Evolutionary conservation across 1,284 basidiomycete genomes (phyloP), one percentile per base, ranked within the genome.

Genomic region (Microbotryum lychnidis-dioicae): DNA sequence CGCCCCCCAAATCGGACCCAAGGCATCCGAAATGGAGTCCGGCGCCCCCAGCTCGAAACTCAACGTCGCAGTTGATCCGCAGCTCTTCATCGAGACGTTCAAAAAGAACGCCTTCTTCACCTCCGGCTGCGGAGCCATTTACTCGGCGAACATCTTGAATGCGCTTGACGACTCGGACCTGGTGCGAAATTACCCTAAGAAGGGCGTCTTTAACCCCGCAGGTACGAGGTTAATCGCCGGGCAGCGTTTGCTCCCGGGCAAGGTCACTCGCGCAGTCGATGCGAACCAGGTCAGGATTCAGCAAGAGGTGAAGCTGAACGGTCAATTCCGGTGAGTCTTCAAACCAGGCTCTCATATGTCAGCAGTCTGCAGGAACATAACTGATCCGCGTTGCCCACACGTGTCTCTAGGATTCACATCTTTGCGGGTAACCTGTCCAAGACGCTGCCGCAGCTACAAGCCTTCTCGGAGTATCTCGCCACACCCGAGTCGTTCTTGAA

Each of bases 251-350:
- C 57, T 71, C 1, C 71, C 72, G 6, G 72, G 70, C 54, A 69
- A 70, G 52, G 66, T 69, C 27, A 71, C 67, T 5, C 62, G 72
- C 31, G 67, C 66, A 16, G 63, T 72, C 54, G 72, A 73, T 56
- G 72, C 71, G 45, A 73, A 73, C 64, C 67, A 68, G 42, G 69
- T 73, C 27, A 54, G 71, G 46, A 68, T 73, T 31, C 71, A 73
- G 63, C 72, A 73, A 55, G 72, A 70, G 67, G 58, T 72, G 49
- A 69, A 68, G 58, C 72, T 73, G 72, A 71, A 71, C 50, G 72
- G 72, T 16, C 69, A 70, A 20, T 72, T 72, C 65, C 70, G 71
- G 58, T 68, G 23, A 27, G 59, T 44, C 29, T 42, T 18, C 4
- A 31, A 42, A 16, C 45, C 23, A 31, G 47, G 21, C 23, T 31